These are phyloP conservation scores for Cytospora paraplurivora DNA, from an alignment of 2,329 filamentous ascomycete genomes.

Conservation along the genomic window DNA sequence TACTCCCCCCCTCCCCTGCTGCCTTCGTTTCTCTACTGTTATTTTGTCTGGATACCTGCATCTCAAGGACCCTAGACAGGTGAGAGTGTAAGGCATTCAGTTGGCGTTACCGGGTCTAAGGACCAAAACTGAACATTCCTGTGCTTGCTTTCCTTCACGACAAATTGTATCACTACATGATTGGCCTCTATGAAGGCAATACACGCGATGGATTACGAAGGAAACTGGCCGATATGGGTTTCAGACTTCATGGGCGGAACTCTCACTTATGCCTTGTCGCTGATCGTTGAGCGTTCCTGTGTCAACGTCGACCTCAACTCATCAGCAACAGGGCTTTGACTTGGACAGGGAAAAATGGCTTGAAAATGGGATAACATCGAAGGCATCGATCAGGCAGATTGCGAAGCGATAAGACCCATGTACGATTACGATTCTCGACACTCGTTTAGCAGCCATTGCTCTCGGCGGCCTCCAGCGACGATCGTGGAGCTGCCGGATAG, in stretches of 20 bases:
- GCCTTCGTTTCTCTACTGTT: neutral
- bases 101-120: neutral
- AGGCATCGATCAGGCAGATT: constrained; percentile 15
- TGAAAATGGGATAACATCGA: constrained; percentile 5
- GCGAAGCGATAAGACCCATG: constrained; percentile 13
- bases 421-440: constrained; percentile 32
- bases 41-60: neutral
- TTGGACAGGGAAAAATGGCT: neutral
- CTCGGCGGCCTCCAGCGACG: neutral
- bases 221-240: constrained; percentile 3
- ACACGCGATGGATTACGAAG: neutral
- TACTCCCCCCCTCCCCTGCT: no score
- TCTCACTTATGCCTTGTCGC: constrained; percentile 12
- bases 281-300: constrained; percentile 15
- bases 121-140: neutral
- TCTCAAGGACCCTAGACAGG: constrained; percentile 21
- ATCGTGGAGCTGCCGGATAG: neutral
- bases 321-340: constrained; percentile 17
- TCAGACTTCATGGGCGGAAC: constrained; percentile 16
- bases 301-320: neutral
- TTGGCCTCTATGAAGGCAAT: neutral
- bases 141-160: constrained; percentile 4
- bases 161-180: constrained; percentile 21
- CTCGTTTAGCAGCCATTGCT: constrained; percentile 28
- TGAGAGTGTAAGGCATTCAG: constrained; percentile 15